These are phyloP conservation scores for Neurospora pannonica DNA, from an alignment of 495 filamentous ascomycete species.

Conservation along the genomic window DNA sequence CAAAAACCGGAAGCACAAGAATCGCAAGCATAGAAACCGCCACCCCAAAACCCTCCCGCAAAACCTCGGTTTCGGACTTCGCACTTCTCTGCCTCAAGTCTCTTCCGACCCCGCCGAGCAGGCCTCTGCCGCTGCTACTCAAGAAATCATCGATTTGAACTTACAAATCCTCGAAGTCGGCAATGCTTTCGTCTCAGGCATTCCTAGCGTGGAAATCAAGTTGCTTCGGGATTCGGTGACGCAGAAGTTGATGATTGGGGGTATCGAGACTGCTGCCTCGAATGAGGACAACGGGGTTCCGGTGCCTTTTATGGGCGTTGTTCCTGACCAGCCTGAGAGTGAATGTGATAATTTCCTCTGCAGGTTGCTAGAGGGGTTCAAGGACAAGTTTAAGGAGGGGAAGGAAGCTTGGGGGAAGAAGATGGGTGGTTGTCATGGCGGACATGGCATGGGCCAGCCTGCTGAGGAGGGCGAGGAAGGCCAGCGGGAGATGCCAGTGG, in stretches of 20 bases:
- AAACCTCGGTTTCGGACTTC: conserved; percentile 30
- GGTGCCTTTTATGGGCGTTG: neutral
- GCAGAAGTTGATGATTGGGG: conserved; percentile 34
- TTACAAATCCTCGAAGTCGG: conserved; percentile 44
- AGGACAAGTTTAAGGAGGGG: conserved; percentile 27
- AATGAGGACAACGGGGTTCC: conserved; percentile 8
- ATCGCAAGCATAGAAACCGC: conserved; percentile 5
- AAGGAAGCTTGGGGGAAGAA: conserved; percentile 8
- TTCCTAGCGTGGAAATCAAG: conserved; percentile 36
- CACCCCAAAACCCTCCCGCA: conserved; percentile 13
- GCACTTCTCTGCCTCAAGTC: conserved; percentile 31
- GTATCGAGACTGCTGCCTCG: conserved; percentile 18
- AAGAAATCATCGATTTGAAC: conserved; percentile 35
- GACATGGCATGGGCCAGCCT: neutral
- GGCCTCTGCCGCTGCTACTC: conserved; percentile 16
- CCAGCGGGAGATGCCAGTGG: neutral
- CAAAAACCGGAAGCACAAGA: conserved; percentile 7
- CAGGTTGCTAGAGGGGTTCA: conserved; percentile 34
- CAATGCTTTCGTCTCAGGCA: conserved; percentile 29
- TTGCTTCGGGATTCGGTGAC: conserved; percentile 29
- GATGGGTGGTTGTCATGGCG: neutral
- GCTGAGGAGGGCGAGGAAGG: neutral
- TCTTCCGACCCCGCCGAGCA: conserved; percentile 14
- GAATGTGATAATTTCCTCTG: conserved; percentile 39
- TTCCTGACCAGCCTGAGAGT: neutral